These are phyloP conservation scores for Volvox africanus DNA, from an alignment of 139 green algal species.

Conservation along the genomic window DNA sequence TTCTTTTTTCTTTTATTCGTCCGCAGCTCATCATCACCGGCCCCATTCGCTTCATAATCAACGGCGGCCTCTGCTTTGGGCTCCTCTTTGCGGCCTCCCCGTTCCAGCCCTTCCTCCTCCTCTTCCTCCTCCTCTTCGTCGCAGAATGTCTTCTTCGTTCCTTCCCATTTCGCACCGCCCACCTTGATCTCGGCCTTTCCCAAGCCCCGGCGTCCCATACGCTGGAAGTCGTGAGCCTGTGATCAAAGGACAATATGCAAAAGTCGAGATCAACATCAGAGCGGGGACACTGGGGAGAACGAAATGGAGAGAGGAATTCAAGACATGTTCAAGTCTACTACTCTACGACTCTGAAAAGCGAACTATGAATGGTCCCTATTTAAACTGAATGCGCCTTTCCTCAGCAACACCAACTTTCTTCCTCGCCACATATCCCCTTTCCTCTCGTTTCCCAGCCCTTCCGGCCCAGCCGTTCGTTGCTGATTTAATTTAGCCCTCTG, in stretches of 20 bases:
- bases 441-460: too few relatives aligned
- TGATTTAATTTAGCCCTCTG: too few relatives aligned
- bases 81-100: neutral
- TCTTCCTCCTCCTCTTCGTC: constrained; percentile 62
- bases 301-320: neutral
- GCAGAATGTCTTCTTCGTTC: constrained; percentile 79
- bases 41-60: neutral
- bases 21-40: neutral
- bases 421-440: too few relatives aligned
- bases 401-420: too few relatives aligned
- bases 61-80: neutral
- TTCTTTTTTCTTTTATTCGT: constrained; percentile 42
- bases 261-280: neutral
- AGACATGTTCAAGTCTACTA: too few relatives aligned
- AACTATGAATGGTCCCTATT: too few relatives aligned
- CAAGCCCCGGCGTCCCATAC: constrained; percentile 60
- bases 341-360: too few relatives aligned
- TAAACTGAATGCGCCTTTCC: too few relatives aligned
- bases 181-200: constrained; percentile 69
- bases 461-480: too few relatives aligned
- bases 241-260: neutral
- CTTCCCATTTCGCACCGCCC: constrained; percentile 79
- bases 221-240: constrained; percentile 60
- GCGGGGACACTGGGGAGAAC: neutral
- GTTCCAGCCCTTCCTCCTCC: neutral